These are phyloP conservation scores for Argentina anserina DNA, from an alignment of 306 rosid genomes.

Conservation along the genomic window DNA sequence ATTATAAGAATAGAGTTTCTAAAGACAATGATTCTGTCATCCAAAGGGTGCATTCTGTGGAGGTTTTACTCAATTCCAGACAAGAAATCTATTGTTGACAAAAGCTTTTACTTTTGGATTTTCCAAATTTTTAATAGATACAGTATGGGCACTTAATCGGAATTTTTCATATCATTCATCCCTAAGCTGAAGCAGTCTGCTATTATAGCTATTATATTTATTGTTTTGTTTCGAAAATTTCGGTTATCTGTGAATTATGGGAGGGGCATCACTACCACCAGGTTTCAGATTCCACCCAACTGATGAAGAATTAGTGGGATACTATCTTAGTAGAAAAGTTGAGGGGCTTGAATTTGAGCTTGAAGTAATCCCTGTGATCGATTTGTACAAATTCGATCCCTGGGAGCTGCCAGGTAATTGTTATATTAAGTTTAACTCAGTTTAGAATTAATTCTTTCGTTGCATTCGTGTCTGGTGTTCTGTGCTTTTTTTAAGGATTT, in stretches of 20 bases:
- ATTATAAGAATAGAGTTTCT: conserved; percentile 24
- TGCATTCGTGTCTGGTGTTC: background rate
- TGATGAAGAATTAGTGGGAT: conserved; percentile 78
- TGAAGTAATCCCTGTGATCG: conserved; percentile 82
- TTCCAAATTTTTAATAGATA: conserved; percentile 63
- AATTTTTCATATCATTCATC: background rate
- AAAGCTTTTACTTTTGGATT: conserved; percentile 80
- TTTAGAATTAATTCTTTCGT: background rate
- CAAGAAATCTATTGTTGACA: conserved; percentile 45
- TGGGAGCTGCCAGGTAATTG: conserved; percentile 90
- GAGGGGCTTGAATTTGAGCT: conserved; percentile 80
- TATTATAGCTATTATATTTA: background rate
- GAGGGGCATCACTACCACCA: conserved; percentile 64
- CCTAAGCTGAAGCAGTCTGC: background rate
- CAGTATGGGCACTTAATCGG: conserved; percentile 44
- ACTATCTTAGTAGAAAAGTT: conserved; percentile 76
- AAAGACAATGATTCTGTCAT: conserved; percentile 69
- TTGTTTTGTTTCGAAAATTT: background rate
- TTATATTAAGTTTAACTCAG: conserved; percentile 10
- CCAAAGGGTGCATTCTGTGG: conserved; percentile 43
- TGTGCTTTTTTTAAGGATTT: background rate
- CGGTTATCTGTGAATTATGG: conserved; percentile 27
- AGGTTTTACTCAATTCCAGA: conserved; percentile 47
- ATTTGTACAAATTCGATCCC: conserved; percentile 86
- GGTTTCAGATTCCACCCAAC: conserved; percentile 91